These are phyloP conservation scores for Pichia kudriavzevii DNA, from an alignment of 1,139 yeast species.

Conservation along the genomic window DNA sequence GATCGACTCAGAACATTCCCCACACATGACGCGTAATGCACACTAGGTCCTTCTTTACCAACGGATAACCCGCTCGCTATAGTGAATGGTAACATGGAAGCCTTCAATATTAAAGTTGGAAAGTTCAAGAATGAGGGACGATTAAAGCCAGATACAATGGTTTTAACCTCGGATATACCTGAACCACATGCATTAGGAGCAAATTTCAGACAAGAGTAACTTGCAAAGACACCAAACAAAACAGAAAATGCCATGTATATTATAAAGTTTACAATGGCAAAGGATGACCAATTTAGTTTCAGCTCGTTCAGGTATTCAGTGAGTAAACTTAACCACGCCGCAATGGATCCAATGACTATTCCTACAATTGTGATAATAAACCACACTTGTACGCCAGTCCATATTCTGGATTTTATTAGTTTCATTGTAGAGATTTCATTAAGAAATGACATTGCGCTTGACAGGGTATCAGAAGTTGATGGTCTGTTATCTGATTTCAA, in stretches of 20 bases:
- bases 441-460: conserved; percentile 7
- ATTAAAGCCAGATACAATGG: conserved; percentile 86
- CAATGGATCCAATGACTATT: conserved; percentile 66
- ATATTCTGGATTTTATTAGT: conserved; percentile 14
- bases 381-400: conserved; percentile 62
- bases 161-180: conserved; percentile 93
- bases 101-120: conserved; percentile 66
- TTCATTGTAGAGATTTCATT: conserved; percentile 9
- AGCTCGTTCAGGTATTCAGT: conserved; percentile 84
- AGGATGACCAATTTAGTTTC: conserved; percentile 50
- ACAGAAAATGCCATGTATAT: conserved; percentile 55
- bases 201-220: conserved; percentile 56
- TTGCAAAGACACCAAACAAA: conserved; percentile 56
- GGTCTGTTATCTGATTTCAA: conserved; percentile 3
- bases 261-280: conserved; percentile 42
- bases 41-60: conserved; percentile 84
- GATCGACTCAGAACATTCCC: conserved; percentile 58
- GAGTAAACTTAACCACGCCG: conserved; percentile 70
- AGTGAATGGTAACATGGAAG: conserved; percentile 76
- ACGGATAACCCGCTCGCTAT: conserved; percentile 76
- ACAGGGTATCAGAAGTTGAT: conserved; percentile 1
- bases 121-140: conserved; percentile 72
- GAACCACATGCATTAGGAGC: conserved; percentile 96
- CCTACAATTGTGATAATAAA: conserved; percentile 71
- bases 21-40: conserved; percentile 78